Evolutionary conservation across 1,284 basidiomycete genomes (phyloP).

Genomic region (Cryptococcus wingfieldii): DNA sequence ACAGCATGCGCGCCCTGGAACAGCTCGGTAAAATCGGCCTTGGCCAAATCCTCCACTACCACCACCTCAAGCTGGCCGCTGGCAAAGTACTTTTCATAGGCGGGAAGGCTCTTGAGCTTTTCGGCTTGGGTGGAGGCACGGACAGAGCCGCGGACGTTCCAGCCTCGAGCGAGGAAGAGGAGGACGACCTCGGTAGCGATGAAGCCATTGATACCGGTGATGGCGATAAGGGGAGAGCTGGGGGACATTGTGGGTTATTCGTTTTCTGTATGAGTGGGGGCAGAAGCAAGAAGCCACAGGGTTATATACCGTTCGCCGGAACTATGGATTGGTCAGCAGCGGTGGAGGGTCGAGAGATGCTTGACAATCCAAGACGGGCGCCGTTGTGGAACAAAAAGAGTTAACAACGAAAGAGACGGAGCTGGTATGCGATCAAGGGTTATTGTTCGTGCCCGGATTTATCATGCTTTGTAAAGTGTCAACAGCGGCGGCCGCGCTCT

Average conservation of each 20-base stretch:
- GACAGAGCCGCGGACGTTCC: not conserved
- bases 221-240: not conserved
- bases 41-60: conserved; percentile 4
- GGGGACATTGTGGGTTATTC: not conserved
- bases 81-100: not conserved
- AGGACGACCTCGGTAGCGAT: not conserved
- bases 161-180: not conserved
- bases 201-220: not conserved
- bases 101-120: not conserved
- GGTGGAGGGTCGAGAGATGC: too few relatives aligned
- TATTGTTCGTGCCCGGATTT: too few relatives aligned
- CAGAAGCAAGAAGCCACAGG: too few relatives aligned
- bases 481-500: too few relatives aligned
- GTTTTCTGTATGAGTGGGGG: too few relatives aligned
- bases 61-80: not conserved
- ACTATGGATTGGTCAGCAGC: too few relatives aligned
- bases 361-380: too few relatives aligned
- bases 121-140: not conserved
- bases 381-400: too few relatives aligned
- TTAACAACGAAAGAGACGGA: too few relatives aligned
- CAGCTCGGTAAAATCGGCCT: not conserved
- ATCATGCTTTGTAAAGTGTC: too few relatives aligned
- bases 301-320: too few relatives aligned
- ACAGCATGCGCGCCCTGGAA: not conserved
- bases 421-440: too few relatives aligned